Evolutionary conservation across 2,329 filamentous ascomycete genomes (phyloP).

Genomic region (Lachnellula occidentalis): DNA sequence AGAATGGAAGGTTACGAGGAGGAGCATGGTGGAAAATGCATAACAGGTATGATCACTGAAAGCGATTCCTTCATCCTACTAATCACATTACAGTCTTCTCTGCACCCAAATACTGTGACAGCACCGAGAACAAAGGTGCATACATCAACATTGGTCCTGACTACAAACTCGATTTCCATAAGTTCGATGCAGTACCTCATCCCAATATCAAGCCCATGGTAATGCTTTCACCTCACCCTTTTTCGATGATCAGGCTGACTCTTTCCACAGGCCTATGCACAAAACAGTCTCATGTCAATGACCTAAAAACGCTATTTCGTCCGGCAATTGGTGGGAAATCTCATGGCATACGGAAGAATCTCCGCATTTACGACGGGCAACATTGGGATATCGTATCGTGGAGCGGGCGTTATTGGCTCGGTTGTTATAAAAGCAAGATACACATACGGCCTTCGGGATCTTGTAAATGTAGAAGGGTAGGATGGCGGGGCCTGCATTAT

Average conservation of each 20-base stretch:
- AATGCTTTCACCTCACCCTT: conserved; percentile 23
- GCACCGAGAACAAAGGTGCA: conserved; percentile 94
- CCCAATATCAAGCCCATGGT: conserved; percentile 93
- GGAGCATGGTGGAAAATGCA: conserved; percentile 91
- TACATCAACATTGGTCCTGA: conserved; percentile 96
- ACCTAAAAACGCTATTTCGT: conserved; percentile 11
- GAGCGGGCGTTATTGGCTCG: conserved; percentile 13
- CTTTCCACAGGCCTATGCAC: conserved; percentile 65
- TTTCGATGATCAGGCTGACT: conserved; percentile 8
- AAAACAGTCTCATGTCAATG: conserved; percentile 69
- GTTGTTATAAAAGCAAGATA: conserved; percentile 7
- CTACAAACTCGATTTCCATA: conserved; percentile 84
- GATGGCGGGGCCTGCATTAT: background rate
- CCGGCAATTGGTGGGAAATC: conserved; percentile 1
- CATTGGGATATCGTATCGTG: background rate
- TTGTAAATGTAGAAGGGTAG: conserved; percentile 8
- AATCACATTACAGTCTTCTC: conserved; percentile 67
- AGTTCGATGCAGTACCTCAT: conserved; percentile 96
- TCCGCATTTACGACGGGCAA: background rate
- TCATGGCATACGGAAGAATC: conserved; percentile 7
- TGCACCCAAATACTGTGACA: conserved; percentile 94
- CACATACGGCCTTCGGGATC: background rate
- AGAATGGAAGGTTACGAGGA: conserved; percentile 99
- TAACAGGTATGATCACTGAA: conserved; percentile 61
- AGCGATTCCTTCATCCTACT: conserved; percentile 11